phyloP scores from a whole-genome alignment of 371 early-diverging fungal species.

The Capillidium heterosporum region DNA sequence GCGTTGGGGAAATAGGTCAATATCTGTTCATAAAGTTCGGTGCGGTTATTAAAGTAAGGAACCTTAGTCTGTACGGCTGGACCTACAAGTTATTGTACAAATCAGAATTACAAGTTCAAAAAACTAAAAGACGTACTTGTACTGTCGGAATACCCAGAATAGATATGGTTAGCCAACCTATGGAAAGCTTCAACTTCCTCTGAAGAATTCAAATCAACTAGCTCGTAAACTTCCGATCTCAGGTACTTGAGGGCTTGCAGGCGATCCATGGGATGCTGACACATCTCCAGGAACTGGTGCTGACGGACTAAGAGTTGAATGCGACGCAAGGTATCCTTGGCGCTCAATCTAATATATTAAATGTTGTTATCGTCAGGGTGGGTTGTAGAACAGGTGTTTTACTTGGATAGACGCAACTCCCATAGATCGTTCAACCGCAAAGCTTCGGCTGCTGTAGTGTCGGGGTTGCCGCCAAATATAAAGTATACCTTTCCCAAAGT shows the following conservation, averaged over 20 bases:
- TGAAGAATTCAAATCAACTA: slow-evolving; percentile 43
- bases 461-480: slow-evolving; percentile 82
- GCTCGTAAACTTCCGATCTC: slow-evolving; percentile 31
- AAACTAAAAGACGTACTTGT: background rate
- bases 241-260: slow-evolving; percentile 44
- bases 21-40: slow-evolving; percentile 43
- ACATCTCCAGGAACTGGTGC: slow-evolving; percentile 20
- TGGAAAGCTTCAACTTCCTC: slow-evolving; percentile 43
- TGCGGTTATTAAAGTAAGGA: slow-evolving; percentile 24
- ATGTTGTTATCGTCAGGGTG: background rate
- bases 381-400: slow-evolving; percentile 2
- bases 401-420: slow-evolving; percentile 51
- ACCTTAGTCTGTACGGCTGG: background rate
- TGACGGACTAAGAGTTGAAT: slow-evolving; percentile 40
- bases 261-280: slow-evolving; percentile 9
- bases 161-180: slow-evolving; percentile 33
- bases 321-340: slow-evolving; percentile 32
- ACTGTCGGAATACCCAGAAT: slow-evolving; percentile 8
- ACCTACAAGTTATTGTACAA: too few relatives aligned
- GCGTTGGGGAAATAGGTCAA: slow-evolving; percentile 54
- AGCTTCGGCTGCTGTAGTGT: slow-evolving; percentile 25
- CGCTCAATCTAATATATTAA: slow-evolving; percentile 26
- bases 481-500: slow-evolving; percentile 27
- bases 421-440: slow-evolving; percentile 70
- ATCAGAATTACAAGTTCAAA: background rate